Conservation (phyloP, 225 moss, liverwort and hornwort species). For the Polytrichum formosum region DNA sequence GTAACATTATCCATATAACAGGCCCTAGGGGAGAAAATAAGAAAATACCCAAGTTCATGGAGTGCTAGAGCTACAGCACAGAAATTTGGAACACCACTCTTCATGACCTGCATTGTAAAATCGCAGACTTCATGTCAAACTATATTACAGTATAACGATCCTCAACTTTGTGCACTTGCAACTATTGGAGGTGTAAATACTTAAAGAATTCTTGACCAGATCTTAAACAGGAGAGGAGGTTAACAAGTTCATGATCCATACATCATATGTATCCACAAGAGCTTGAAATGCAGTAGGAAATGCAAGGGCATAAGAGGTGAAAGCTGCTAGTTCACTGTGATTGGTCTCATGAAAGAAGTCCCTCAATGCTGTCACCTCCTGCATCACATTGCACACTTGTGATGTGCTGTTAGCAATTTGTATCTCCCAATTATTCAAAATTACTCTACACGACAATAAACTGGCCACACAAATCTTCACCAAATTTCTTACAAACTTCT, state of each 20-base stretch:
- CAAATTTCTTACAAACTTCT: too few relatives aligned
- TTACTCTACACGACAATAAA: too few relatives aligned
- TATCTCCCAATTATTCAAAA: too few relatives aligned
- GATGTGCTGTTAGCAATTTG: background rate
- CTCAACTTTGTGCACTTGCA: too few relatives aligned
- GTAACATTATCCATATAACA: too few relatives aligned
- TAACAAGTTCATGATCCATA: constrained; percentile 14
- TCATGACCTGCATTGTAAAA: constrained; percentile 51
- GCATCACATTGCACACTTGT: constrained; percentile 15
- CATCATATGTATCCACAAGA: constrained; percentile 95
- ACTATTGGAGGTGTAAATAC: too few relatives aligned
- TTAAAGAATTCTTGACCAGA: too few relatives aligned
- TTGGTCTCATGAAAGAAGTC: constrained; percentile 68
- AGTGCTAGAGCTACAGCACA: constrained; percentile 99
- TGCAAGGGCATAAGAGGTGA: constrained; percentile 83
- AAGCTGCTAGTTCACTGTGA: constrained; percentile 90
- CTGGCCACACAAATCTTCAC: too few relatives aligned
- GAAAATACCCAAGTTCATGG: constrained; percentile 77
- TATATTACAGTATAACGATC: too few relatives aligned
- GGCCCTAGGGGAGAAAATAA: background rate
- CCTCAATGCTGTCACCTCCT: constrained; percentile 57
- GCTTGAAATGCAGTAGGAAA: constrained; percentile 93
- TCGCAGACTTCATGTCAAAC: too few relatives aligned
- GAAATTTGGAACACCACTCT: constrained; percentile 92
- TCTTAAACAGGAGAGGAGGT: too few relatives aligned